Evolutionary conservation across 495 filamentous ascomycete species (phyloP).

Genomic region (Penicillium roqueforti): DNA sequence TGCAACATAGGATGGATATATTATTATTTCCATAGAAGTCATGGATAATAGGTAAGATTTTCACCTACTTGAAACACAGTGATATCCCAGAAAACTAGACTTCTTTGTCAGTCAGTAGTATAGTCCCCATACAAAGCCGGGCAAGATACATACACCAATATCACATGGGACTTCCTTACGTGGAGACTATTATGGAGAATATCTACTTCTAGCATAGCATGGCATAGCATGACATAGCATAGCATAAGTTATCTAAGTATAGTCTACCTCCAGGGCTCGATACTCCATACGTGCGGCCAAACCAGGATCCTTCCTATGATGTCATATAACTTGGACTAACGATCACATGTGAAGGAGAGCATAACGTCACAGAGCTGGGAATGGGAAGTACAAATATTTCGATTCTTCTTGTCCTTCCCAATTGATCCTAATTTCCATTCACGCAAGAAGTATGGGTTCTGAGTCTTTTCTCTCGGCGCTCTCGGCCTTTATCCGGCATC

Average conservation of each 20-base stretch:
- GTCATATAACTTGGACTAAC: not conserved
- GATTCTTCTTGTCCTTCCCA: not conserved
- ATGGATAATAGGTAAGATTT: not conserved
- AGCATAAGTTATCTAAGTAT: no score
- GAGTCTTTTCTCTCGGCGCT: slow-evolving; percentile 19
- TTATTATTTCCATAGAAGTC: not conserved
- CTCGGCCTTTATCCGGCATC: slow-evolving; percentile 26
- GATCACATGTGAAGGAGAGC: slow-evolving; percentile 3
- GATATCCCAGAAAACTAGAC: not conserved
- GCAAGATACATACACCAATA: not conserved
- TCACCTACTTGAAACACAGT: no score
- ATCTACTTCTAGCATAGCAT: no score
- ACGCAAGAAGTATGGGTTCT: slow-evolving; percentile 5
- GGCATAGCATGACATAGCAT: no score
- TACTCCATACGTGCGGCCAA: no score
- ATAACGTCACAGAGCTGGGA: not conserved
- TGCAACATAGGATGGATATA: not conserved
- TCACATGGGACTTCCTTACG: not conserved
- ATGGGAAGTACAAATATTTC: slow-evolving; percentile 1
- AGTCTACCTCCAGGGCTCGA: no score
- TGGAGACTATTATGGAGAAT: not conserved
- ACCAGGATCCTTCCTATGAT: no score
- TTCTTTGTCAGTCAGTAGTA: no score
- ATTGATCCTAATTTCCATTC: not conserved
- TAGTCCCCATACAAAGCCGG: no score